Base-by-base conservation (phyloP, 257 asterid genomes). In the Thymus mandschuricus region DNA sequence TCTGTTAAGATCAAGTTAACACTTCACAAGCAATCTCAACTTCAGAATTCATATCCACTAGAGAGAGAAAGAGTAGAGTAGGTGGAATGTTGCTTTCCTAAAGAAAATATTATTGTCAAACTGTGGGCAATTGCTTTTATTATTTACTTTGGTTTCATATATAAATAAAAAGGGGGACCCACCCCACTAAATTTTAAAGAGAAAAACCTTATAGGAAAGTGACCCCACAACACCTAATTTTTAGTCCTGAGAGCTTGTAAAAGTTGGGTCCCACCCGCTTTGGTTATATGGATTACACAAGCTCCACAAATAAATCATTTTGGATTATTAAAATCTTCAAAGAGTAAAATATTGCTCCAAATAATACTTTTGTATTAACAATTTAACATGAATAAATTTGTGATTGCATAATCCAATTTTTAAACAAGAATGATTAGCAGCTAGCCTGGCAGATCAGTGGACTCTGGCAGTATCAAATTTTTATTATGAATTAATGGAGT, bases 61-160 rank as follows among this genome's bases (percentile, higher is more conserved):
- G 55, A 62, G 68, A 69, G 60, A 44, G 35, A 58, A 63, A 46
- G 60, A 59, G 72, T 52, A 54, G 70, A 70, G 77, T 70, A 21
- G 82, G 82, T 87, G 82, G 76, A 60, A 63, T 76, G 91, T 83
- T 74, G 86, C 89, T 80, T 84, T 86, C 96, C 71, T 69, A 76
- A 81, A 76, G 82, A 82, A 77, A 77, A 79, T 60, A 86, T 82
- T 85, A 80, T 82, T 86, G 84, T 90, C 88, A 82, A 85, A 81
- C 83, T 82, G 86, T 84, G 79, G 86, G 82, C 15, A 83, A 76
- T 83, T 76, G 83, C 86, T 84, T 88, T 87, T 75, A 80, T 79
- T 81, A 81, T 83, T 86, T 81, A 77, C 83, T 75, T 80, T 82
- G 80, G 61, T 80, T 10, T 75, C 71, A 65, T 62, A 64, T 43